Evolutionary conservation across 1,284 basidiomycete genomes (phyloP), one percentile per base, ranked within the genome.

Genomic region (Moesziomyces sp.): DNA sequence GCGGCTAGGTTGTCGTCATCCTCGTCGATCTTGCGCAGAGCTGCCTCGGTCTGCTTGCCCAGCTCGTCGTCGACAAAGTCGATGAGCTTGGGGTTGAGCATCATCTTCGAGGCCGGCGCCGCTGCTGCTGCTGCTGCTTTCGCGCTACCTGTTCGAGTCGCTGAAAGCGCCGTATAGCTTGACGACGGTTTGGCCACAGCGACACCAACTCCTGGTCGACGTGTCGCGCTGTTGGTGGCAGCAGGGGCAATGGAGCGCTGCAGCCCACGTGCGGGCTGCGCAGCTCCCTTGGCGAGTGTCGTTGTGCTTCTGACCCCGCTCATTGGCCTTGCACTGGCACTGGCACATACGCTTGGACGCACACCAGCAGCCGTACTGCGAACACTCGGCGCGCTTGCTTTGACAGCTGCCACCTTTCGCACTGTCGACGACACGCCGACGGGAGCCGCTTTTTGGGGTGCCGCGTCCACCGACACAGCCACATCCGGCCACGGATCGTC

Each of bases 51-150:
- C 6, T 65, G 61, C 51, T 54, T 57, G 60, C 71, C 71, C 1
- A 74, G 60, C 4, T 74, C 71, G 26, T 74, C 71, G 18, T 74
- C 48, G 1, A 59, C 61, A 54, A 74, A 68, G 44, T 74, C 71
- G 18, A 64, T 50, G 28, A 74, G 52, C 49, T 64, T 58, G 9
- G 65, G 64, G 28, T 74, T 68, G 33, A 74, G 43, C 23, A 28
- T 8, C 16, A 24, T 26, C 30, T 46, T 33, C 23, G 40, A 50
- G 24, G 49, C 16, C 35, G 35, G 35, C 35, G 35, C 35, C 16
- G 30, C 21, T 21, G 21, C 21, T 21, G 21, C 21, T 21, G 21
- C 21, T 21, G 21, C 30, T 8, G 9, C 30, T 30, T 11, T 8
- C 30, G 11, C 30, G 11, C 30, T 11, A 8, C 8, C 8, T 2